Evolutionary conservation across 106 monocot genomes (phyloP).

Genomic region (Dendrobium huoshanense): DNA sequence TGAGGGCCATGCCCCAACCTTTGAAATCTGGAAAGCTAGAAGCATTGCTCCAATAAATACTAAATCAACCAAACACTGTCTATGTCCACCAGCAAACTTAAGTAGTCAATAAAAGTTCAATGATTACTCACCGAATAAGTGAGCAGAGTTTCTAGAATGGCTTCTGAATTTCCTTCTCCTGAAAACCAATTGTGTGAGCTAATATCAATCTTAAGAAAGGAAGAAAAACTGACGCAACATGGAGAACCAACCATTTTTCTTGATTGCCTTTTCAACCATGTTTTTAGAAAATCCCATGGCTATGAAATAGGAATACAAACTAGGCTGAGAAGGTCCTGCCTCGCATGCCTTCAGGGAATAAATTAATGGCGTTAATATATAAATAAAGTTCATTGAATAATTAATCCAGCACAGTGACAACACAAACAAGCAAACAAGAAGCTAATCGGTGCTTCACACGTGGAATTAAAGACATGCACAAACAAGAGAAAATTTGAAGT

Average conservation of each 20-base stretch:
- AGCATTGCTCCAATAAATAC: background rate
- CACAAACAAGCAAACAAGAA: background rate
- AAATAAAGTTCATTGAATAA: background rate
- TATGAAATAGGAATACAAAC: constrained; percentile 2
- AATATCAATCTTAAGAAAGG: background rate
- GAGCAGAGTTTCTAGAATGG: background rate
- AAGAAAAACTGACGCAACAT: background rate
- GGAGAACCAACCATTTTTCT: background rate
- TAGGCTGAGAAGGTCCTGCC: constrained; percentile 5
- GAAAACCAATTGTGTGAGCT: background rate
- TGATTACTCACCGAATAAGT: background rate
- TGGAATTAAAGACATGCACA: background rate
- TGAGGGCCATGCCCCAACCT: too few relatives aligned
- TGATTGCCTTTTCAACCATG: constrained; percentile 2
- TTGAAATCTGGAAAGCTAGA: background rate
- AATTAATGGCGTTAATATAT: background rate
- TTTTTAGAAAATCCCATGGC: background rate
- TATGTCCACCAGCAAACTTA: too few relatives aligned
- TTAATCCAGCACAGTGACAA: too few relatives aligned
- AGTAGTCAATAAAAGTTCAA: too few relatives aligned
- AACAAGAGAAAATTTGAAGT: background rate
- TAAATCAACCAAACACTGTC: too few relatives aligned
- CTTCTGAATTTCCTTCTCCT: background rate
- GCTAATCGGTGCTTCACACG: background rate
- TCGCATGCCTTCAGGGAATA: background rate